A percentile compares a stretch with the other conserved stretches of the same genome.
Evolutionary conservation across 306 rosid species (phyloP).

Genomic region (Vigna mungo): DNA sequence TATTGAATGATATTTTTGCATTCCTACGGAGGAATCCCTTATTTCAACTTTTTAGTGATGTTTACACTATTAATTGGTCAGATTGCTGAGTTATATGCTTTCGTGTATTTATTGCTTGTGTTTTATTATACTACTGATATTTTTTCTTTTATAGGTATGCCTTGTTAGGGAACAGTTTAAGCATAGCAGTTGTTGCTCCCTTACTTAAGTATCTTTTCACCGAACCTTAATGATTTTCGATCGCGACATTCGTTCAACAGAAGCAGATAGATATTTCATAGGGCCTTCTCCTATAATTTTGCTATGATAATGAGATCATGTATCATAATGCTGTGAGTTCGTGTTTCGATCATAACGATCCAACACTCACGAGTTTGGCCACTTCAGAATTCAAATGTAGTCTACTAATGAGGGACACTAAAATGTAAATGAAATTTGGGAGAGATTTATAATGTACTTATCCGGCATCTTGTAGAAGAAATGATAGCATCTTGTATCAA

Average conservation of each 20-base stretch:
- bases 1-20: conserved; percentile 21
- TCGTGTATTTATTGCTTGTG: not conserved
- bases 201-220: conserved; percentile 74
- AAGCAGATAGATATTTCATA: conserved; percentile 21
- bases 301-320: conserved; percentile 21
- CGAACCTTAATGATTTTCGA: conserved; percentile 46
- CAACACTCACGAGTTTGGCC: not conserved
- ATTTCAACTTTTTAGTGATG: not conserved
- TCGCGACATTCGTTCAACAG: conserved; percentile 30
- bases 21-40: conserved; percentile 4
- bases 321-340: not conserved
- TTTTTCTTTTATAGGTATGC: conserved; percentile 70
- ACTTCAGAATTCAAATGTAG: conserved; percentile 3
- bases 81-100: conserved; percentile 23
- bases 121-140: not conserved
- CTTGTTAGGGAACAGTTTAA: conserved; percentile 85
- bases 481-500: conserved; percentile 14
- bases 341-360: conserved; percentile 22
- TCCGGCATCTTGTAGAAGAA: not conserved
- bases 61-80: not conserved
- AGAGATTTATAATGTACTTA: conserved; percentile 22
- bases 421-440: conserved; percentile 6
- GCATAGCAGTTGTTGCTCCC: conserved; percentile 88
- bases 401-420: not conserved
- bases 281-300: conserved; percentile 28